A percentile compares a stretch with the other conserved stretches of the same genome.
Evolutionary conservation across 495 filamentous ascomycete genomes (phyloP).

Genomic region (Tetracladium setigerum): DNA sequence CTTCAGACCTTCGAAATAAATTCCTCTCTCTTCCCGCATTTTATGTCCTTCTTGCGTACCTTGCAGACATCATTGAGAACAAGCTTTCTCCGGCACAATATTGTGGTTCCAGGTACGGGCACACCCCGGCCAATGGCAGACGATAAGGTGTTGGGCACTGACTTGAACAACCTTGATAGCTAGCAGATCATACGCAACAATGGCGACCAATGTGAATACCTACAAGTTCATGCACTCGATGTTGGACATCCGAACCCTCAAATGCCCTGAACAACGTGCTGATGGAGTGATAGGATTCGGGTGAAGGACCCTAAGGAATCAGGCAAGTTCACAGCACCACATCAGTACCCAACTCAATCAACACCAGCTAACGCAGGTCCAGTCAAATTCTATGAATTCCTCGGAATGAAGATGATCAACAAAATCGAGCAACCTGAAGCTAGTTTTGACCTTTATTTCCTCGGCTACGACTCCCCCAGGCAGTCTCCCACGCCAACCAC

Average conservation of each 20-base stretch:
- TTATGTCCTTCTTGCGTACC: conserved; percentile 8
- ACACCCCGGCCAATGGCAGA: neutral
- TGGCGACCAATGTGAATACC: conserved; percentile 68
- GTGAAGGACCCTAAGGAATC: conserved; percentile 90
- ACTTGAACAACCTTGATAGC: conserved; percentile 10
- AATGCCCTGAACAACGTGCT: conserved; percentile 14
- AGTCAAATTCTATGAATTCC: conserved; percentile 92
- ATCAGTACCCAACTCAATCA: neutral
- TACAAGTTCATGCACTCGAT: conserved; percentile 84
- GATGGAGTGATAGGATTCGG: conserved; percentile 61
- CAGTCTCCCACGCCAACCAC: conserved; percentile 50
- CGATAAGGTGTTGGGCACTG: neutral
- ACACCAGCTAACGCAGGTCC: neutral
- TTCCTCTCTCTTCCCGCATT: neutral
- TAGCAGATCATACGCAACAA: conserved; percentile 35
- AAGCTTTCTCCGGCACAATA: conserved; percentile 5
- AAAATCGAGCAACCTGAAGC: conserved; percentile 63
- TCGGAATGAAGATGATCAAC: conserved; percentile 79
- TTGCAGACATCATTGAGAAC: conserved; percentile 12
- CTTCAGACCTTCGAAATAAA: neutral
- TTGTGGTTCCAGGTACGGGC: conserved; percentile 13
- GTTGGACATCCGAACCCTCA: conserved; percentile 38
- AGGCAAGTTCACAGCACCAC: conserved; percentile 29
- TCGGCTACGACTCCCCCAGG: conserved; percentile 62
- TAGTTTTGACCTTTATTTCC: conserved; percentile 87